A percentile compares a stretch with the other conserved stretches of the same genome.
phyloP scores from a whole-genome alignment of 139 green algal genomes.

The Micractinium conductrix region DNA sequence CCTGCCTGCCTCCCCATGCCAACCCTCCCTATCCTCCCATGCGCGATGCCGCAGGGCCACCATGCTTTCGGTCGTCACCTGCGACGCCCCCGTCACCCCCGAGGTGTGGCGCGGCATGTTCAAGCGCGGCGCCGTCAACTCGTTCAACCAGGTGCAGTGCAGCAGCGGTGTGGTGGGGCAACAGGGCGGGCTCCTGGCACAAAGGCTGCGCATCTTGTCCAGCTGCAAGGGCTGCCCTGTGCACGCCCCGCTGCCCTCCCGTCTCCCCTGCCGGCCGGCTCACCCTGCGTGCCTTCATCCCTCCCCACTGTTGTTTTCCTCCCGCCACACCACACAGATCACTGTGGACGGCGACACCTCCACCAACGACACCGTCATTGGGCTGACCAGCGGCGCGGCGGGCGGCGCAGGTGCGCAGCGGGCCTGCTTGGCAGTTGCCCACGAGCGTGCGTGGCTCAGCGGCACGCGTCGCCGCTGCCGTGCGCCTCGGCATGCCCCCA shows the following conservation, averaged over 20 bases:
- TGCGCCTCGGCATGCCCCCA: neutral
- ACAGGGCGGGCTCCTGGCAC: no score
- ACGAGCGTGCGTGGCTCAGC: no score
- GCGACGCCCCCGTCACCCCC: slow-evolving; percentile 83
- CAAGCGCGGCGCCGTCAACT: slow-evolving; percentile 59
- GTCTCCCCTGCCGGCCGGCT: no score
- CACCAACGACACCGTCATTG: slow-evolving; percentile 88
- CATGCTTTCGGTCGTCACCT: slow-evolving; percentile 97
- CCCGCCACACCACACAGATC: no score
- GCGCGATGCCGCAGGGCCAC: slow-evolving; percentile 68
- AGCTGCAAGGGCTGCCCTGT: no score
- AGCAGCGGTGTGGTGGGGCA: no score
- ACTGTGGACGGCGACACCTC: slow-evolving; percentile 86
- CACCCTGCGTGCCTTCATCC: no score
- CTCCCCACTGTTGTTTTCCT: no score
- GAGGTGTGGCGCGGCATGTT: slow-evolving; percentile 87
- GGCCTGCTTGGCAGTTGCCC: no score
- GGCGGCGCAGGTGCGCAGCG: slow-evolving; percentile 33
- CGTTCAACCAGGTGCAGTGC: slow-evolving; percentile 88
- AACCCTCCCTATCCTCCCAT: neutral
- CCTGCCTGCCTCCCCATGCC: neutral
- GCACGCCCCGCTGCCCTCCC: no score
- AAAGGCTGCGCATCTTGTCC: no score
- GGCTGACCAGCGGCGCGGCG: slow-evolving; percentile 74
- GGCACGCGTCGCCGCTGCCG: no score